A percentile compares a stretch with the other conserved stretches of the same genome.
Conservation (phyloP, 2,329 filamentous ascomycete genomes). For the Penicillium sp. region DNA sequence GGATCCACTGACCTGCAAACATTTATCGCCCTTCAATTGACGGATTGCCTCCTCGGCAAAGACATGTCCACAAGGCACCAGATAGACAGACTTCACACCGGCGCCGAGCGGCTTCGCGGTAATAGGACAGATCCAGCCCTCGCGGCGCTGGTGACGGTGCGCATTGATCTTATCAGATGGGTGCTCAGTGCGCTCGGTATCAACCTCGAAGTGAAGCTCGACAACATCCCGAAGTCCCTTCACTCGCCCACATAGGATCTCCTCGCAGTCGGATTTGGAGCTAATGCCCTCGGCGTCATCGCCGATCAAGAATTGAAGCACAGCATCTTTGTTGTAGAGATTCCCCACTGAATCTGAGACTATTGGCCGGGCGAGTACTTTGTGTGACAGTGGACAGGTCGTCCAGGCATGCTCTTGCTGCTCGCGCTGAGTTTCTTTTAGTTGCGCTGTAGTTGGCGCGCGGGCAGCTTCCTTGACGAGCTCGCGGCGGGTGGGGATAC, state of each 20-base stretch:
- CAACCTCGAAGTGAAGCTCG: conserved; percentile 73
- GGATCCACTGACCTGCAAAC: conserved; percentile 50
- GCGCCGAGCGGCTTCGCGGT: conserved; percentile 84
- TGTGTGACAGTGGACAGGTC: conserved; percentile 81
- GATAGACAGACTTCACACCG: conserved; percentile 75
- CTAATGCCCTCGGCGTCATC: conserved; percentile 56
- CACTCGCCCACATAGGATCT: conserved; percentile 62
- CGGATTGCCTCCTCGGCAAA: conserved; percentile 85
- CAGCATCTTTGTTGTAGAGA: conserved; percentile 91
- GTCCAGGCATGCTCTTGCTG: conserved; percentile 84
- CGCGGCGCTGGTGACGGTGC: conserved; percentile 41
- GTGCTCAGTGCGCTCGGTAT: conserved; percentile 38
- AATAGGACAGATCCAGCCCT: conserved; percentile 79
- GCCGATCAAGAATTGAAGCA: conserved; percentile 68
- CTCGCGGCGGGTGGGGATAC: conserved; percentile 91
- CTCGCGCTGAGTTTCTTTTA: conserved; percentile 86
- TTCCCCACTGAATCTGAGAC: conserved; percentile 83
- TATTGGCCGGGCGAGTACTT: conserved; percentile 69
- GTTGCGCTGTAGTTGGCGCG: conserved; percentile 75
- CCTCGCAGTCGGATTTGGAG: conserved; percentile 60
- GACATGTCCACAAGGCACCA: conserved; percentile 93
- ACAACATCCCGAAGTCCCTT: conserved; percentile 83
- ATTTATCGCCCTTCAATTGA: conserved; percentile 68
- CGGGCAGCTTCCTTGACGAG: conserved; percentile 92
- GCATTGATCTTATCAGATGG: conserved; percentile 40